Conservation (phyloP, 2,329 filamentous ascomycete species). For the Cytospora mali region DNA sequence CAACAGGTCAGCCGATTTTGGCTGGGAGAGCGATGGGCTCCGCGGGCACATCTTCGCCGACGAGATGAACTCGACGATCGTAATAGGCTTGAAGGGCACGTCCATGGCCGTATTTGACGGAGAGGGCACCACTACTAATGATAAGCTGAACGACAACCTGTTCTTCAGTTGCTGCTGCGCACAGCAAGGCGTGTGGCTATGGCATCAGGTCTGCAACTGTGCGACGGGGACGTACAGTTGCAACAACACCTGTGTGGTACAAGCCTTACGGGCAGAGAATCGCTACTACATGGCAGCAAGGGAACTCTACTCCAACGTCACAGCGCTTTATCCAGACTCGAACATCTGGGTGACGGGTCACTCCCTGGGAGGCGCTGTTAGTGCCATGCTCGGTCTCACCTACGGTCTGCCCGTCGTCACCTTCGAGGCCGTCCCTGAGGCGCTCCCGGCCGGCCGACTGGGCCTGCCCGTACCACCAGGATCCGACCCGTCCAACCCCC, state of each 20-base stretch:
- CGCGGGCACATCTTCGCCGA: slow-evolving; percentile 93
- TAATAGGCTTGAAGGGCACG: slow-evolving; percentile 93
- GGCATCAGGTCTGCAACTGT: slow-evolving; percentile 92
- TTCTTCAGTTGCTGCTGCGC: slow-evolving; percentile 98
- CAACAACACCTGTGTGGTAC: slow-evolving; percentile 85
- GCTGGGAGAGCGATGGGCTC: slow-evolving; percentile 87
- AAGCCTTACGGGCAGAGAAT: slow-evolving; percentile 77
- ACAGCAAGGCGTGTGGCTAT: slow-evolving; percentile 87
- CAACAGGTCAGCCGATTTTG: slow-evolving; percentile 87
- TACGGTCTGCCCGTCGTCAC: slow-evolving; percentile 91
- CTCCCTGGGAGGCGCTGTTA: slow-evolving; percentile 87
- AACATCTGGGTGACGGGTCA: slow-evolving; percentile 91
- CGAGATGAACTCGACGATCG: slow-evolving; percentile 79
- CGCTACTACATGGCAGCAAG: slow-evolving; percentile 88
- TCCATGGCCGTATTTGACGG: slow-evolving; percentile 91
- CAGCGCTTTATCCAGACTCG: slow-evolving; percentile 79
- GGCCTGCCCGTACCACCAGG: slow-evolving; percentile 86
- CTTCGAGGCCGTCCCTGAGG: slow-evolving; percentile 91
- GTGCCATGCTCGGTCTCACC: slow-evolving; percentile 85
- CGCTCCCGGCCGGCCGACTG: slow-evolving; percentile 79
- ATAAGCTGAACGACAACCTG: slow-evolving; percentile 97
- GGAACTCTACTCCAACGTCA: slow-evolving; percentile 91
- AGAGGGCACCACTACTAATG: slow-evolving; percentile 94
- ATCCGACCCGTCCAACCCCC: slow-evolving; percentile 69
- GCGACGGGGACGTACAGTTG: slow-evolving; percentile 84